Base-by-base conservation (phyloP, 1,139 yeast genomes). In the Citeromyces hawaiiensis region DNA sequence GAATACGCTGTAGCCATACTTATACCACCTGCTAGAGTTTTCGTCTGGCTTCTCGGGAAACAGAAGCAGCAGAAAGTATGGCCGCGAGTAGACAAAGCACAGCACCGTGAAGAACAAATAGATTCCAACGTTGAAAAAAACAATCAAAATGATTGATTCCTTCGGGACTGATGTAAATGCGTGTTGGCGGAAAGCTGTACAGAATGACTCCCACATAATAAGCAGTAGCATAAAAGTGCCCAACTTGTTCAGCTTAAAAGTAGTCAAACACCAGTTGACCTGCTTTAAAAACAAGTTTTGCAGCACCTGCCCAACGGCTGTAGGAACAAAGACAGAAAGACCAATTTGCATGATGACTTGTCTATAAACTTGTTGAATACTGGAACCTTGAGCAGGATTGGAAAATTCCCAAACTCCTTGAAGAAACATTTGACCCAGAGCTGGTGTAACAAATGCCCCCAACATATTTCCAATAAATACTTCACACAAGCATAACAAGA, bases 381-480 rank as follows among this genome's bases (percentile, higher is more conserved):
- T 54, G 3, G 72, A 56, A 1, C 72, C 81, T 39, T 61, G 57
- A 1, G 83, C 76, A 4, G 96, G 96, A 52, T 85, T 85, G n/a
- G 91, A 95, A 54, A 78, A 83, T 10, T 62, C 66, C 79, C 93
- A 85, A n/a, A 17, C 15, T 8, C 66, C 63, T 2, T 66, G 57
- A 48, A 72, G 54, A 53, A 71, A 85, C 75, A 86, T 60, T 53
- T 86, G 95, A 5, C 77, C 69, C 40, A 86, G 60, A 0, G 93
- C 91, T 0, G 96, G 96, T 0, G 95, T 82, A 21, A 87, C 65
- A 50, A 86, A 86, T 0, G 94, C 93, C 4, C 96, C 96, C 34
- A 85, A 54, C 38, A 86, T 54, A 52, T 87, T 86, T 2, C 95
- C 96, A 36, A 86, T 69, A 43, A 85, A 76, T 16, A 86, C 95